Evolutionary conservation across 768 basidiomycete genomes (phyloP).

Genomic region (Suillus subluteus): DNA sequence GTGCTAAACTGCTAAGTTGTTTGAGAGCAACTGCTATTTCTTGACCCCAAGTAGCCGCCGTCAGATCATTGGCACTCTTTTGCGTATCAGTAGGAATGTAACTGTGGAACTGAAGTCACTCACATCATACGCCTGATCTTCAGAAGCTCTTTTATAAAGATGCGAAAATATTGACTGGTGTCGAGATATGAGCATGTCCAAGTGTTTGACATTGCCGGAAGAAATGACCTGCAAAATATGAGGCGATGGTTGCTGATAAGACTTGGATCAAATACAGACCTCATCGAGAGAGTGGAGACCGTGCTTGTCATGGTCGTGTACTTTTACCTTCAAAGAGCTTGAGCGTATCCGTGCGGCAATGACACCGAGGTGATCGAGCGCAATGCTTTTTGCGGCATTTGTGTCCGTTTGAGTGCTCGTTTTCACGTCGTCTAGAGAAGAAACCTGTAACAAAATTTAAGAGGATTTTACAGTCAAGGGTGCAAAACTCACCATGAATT

Average conservation of each 20-base stretch:
- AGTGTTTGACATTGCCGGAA: slow-evolving; percentile 47
- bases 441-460: slow-evolving; percentile 52
- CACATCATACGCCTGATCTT: slow-evolving; percentile 84
- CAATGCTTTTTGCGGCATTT: slow-evolving; percentile 86
- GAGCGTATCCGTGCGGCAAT: slow-evolving; percentile 83
- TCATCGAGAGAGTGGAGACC: slow-evolving; percentile 69
- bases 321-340: slow-evolving; percentile 46
- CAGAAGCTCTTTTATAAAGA: slow-evolving; percentile 69
- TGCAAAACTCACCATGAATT: slow-evolving; percentile 70
- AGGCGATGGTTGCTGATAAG: slow-evolving; percentile 1
- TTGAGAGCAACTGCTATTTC: slow-evolving; percentile 77
- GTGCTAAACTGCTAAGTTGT: slow-evolving; percentile 52
- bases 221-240: slow-evolving; percentile 51
- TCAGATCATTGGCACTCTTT: slow-evolving; percentile 84
- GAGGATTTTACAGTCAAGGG: not conserved
- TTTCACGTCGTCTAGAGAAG: slow-evolving; percentile 83
- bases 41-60: slow-evolving; percentile 78
- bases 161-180: slow-evolving; percentile 71
- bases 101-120: slow-evolving; percentile 25
- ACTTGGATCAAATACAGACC: slow-evolving; percentile 39
- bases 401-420: slow-evolving; percentile 64
- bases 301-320: slow-evolving; percentile 36
- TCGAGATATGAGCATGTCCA: slow-evolving; percentile 61
- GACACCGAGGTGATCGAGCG: slow-evolving; percentile 92
- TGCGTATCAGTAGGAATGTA: slow-evolving; percentile 13